These are phyloP conservation scores for Nannizziopsis arthrosporioides DNA, from an alignment of 2,329 filamentous ascomycete species.

Conservation along the genomic window DNA sequence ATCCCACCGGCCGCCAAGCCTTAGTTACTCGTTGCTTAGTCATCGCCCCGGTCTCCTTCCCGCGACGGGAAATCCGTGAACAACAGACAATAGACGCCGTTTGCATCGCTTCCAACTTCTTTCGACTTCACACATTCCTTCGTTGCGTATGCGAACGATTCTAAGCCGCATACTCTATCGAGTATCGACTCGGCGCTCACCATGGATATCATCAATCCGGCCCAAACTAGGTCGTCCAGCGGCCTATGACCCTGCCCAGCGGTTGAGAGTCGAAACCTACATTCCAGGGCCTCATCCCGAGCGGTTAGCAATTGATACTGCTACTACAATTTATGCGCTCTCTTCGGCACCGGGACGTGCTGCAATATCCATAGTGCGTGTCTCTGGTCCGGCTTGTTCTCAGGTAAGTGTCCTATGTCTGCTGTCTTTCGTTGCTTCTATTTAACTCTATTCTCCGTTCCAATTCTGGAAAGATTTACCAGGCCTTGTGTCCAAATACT, in stretches of 20 bases:
- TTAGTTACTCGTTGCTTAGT: no score
- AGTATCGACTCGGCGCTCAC: slow-evolving; percentile 20
- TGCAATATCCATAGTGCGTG: slow-evolving; percentile 78
- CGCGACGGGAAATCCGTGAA: background rate
- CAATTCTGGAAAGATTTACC: slow-evolving; percentile 45
- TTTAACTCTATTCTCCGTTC: background rate
- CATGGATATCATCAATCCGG: slow-evolving; percentile 15
- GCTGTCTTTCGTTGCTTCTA: background rate
- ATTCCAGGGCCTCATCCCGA: background rate
- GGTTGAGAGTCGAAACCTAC: background rate
- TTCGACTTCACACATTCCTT: background rate
- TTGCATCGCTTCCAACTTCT: background rate
- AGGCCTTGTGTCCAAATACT: slow-evolving; percentile 47
- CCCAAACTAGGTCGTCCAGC: background rate
- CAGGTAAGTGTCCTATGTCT: slow-evolving; percentile 39
- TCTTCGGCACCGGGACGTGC: slow-evolving; percentile 77
- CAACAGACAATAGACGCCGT: background rate
- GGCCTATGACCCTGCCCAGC: slow-evolving; percentile 7
- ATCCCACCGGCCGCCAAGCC: no score
- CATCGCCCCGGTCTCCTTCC: no score
- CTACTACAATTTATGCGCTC: slow-evolving; percentile 73
- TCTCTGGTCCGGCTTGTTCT: slow-evolving; percentile 67
- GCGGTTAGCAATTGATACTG: slow-evolving; percentile 13
- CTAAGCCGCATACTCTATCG: slow-evolving; percentile 18
- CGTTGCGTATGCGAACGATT: slow-evolving; percentile 25